Evolutionary conservation across 352 stramenopile genomes (phyloP), one percentile per base, ranked within the genome.

Genomic region (Globisporangium apiculatum): DNA sequence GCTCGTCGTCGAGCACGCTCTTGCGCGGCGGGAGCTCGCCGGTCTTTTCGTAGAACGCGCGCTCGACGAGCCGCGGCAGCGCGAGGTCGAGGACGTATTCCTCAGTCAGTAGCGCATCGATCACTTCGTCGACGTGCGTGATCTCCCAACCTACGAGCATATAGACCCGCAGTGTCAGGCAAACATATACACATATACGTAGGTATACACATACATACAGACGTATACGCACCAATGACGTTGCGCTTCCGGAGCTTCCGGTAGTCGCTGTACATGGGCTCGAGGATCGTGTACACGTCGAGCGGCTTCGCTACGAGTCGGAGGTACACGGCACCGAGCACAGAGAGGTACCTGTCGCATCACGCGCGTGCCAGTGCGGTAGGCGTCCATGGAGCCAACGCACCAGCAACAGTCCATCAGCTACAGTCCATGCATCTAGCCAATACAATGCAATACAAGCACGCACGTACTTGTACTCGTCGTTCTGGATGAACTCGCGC

Each of bases 261-360:
- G 80, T 98, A 98, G 69, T 99, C 96, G 60, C 75, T 94, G 53
- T 98, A 98, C 36, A 99, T 72, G 8, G 95, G 91, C 75, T 99
- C 96, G 24, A 99, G 67, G 51, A 98, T 85, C 43, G 76, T 69
- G 67, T 98, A 98, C 41, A 99, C 91, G 35, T 98, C 92, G 1
- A 79, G 55, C 2, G 97, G 87, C 51, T 86, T 83, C 10, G 94
- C 97, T 49, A 96, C 92, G n/a, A 99, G 77, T 12, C 97, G 75
- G 55, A 99, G 53, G 68, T 99, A 99, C 61, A 99, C 97, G 2
- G 93, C 93, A 3, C 96, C 97, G 10, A 99, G 72, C 10, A 94
- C 80, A 47, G 92, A 88, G 51, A 99, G 77, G 72, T 99, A 99
- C 61, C 74, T 86, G 61, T 8, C 2, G 38, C 38, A 42, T 42